A percentile compares a stretch with the other conserved stretches of the same genome.
Conservation (phyloP, 352 stramenopile genomes). For the Pythium utonaiense region DNA sequence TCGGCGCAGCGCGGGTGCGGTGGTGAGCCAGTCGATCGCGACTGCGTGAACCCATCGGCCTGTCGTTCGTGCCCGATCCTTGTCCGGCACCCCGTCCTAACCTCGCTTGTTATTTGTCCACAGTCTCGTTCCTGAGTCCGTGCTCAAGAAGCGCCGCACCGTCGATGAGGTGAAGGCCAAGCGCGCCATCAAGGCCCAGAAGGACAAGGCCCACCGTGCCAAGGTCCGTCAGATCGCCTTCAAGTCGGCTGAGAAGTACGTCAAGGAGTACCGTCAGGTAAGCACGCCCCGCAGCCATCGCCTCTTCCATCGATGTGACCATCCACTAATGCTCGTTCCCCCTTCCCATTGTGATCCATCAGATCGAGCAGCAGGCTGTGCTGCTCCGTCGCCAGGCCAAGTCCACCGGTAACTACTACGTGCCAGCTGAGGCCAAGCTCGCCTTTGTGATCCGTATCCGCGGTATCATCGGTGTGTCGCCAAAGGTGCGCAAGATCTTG, state of each 20-base stretch:
- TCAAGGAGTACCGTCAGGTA: conserved; percentile 96
- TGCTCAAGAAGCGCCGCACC: conserved; percentile 90
- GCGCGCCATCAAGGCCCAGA: conserved; percentile 65
- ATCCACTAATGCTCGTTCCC: no score
- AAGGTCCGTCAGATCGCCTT: conserved; percentile 89
- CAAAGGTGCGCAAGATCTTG: conserved; percentile 97
- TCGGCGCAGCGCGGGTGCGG: conserved; percentile 21
- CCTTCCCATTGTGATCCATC: background rate
- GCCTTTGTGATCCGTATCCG: conserved; percentile 98
- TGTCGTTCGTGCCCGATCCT: conserved; percentile 15
- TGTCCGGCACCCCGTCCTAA: conserved; percentile 76
- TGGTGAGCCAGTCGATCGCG: background rate
- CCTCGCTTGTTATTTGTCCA: conserved; percentile 22
- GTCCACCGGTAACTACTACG: conserved; percentile 94
- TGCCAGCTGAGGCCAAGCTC: conserved; percentile 97
- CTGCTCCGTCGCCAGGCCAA: conserved; percentile 96
- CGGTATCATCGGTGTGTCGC: conserved; percentile 96
- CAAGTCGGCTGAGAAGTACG: conserved; percentile 97
- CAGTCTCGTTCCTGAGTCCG: conserved; percentile 87
- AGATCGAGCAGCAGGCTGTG: conserved; percentile 92
- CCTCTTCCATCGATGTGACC: background rate
- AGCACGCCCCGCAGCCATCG: conserved; percentile 13
- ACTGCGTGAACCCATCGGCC: background rate
- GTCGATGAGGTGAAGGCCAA: conserved; percentile 87
- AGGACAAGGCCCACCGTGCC: conserved; percentile 80